phyloP scores from a whole-genome alignment of 805 yeast species.

The Starmerella powellii region DNA sequence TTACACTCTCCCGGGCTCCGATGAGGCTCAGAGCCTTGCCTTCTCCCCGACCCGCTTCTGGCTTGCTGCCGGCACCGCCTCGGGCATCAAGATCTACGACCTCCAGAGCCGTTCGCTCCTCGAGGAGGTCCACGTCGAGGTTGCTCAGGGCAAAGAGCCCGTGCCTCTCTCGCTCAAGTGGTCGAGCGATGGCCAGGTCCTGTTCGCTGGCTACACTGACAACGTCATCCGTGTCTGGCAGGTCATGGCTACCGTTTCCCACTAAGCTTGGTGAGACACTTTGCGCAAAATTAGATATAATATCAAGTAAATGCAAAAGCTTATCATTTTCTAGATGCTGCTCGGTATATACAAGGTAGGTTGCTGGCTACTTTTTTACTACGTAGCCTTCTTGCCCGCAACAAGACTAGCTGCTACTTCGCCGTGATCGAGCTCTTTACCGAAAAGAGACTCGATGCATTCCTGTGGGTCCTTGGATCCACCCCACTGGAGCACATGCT shows the following conservation, averaged over 20 bases:
- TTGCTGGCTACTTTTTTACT: no score
- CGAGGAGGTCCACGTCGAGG: constrained; percentile 82
- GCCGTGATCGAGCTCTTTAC: constrained; percentile 30
- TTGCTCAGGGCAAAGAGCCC: constrained; percentile 81
- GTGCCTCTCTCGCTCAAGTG: constrained; percentile 96
- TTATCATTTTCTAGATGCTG: no score
- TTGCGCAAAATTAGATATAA: background rate
- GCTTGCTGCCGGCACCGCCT: constrained; percentile 98
- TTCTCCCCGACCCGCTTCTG: constrained; percentile 99
- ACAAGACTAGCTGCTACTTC: constrained; percentile 18
- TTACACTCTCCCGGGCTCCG: constrained; percentile 89
- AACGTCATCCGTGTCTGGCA: constrained; percentile 99
- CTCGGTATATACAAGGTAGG: no score
- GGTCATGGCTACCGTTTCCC: constrained; percentile 50
- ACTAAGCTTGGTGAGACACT: background rate
- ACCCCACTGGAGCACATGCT: constrained; percentile 77
- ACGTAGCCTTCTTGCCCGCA: no score
- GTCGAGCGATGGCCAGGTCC: constrained; percentile 99
- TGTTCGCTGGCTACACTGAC: constrained; percentile 99
- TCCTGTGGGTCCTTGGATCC: constrained; percentile 85
- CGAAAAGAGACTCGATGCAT: constrained; percentile 68
- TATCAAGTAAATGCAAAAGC: background rate
- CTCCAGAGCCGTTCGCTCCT: constrained; percentile 95
- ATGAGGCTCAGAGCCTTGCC: constrained; percentile 95
- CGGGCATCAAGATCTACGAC: constrained; percentile 97